Percentiles rank a stretch among this genome's conserved stretches.
Conservation (phyloP, 1,139 yeast species). For the Lodderomyces parapsilosis region DNA sequence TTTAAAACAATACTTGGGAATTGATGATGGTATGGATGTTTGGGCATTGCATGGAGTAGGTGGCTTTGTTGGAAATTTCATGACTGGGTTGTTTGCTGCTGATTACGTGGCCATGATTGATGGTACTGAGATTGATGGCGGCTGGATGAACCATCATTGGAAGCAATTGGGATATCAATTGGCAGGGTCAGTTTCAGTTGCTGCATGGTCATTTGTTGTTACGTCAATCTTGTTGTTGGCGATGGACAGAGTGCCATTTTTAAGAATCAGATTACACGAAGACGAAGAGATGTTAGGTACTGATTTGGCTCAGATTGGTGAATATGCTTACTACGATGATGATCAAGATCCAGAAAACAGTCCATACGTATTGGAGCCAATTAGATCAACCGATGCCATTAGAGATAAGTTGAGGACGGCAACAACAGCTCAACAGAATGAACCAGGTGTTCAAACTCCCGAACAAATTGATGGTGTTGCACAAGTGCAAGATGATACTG, state of each 20-base stretch:
- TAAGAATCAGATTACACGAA: slow-evolving; percentile 79
- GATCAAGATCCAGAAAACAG: slow-evolving; percentile 27
- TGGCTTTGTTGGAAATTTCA: slow-evolving; percentile 77
- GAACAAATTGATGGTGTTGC: slow-evolving; percentile 22
- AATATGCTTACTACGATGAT: slow-evolving; percentile 69
- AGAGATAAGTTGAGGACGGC: slow-evolving; percentile 29
- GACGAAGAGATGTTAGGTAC: slow-evolving; percentile 92
- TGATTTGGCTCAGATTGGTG: slow-evolving; percentile 86
- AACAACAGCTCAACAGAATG: slow-evolving; percentile 8
- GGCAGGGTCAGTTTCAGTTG: slow-evolving; percentile 76
- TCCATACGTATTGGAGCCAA: slow-evolving; percentile 73
- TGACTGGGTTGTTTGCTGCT: slow-evolving; percentile 93
- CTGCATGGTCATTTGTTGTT: slow-evolving; percentile 77
- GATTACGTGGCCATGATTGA: slow-evolving; percentile 83
- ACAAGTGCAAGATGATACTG: slow-evolving; percentile 22
- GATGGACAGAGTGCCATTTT: slow-evolving; percentile 80
- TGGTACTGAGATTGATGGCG: slow-evolving; percentile 76
- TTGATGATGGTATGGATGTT: slow-evolving; percentile 96
- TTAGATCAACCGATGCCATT: slow-evolving; percentile 57
- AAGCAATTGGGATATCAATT: slow-evolving; percentile 90
- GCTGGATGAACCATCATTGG: slow-evolving; percentile 93
- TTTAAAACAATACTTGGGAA: slow-evolving; percentile 65
- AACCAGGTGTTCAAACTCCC: slow-evolving; percentile 14
- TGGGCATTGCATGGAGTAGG: slow-evolving; percentile 95
- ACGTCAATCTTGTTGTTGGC: slow-evolving; percentile 68